phyloP scores from a whole-genome alignment of 2,329 filamentous ascomycete genomes.

The Paradendryphiella salina region DNA sequence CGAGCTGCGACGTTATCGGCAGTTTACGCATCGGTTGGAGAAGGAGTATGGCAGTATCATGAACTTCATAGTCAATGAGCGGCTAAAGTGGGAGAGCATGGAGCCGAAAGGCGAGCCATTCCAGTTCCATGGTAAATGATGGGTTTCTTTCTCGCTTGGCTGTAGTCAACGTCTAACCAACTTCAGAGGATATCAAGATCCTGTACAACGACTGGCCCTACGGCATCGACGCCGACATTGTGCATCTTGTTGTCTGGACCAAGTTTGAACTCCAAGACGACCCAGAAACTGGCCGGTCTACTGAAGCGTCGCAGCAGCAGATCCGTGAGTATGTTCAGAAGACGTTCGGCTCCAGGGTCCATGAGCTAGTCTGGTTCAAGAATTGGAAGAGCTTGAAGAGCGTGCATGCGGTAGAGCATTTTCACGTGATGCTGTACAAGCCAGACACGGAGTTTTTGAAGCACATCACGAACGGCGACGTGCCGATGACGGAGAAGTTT shows the following conservation, averaged over 20 bases:
- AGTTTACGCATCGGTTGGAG: constrained; percentile 67
- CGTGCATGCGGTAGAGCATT: constrained; percentile 85
- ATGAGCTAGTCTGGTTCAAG: constrained; percentile 75
- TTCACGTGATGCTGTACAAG: constrained; percentile 88
- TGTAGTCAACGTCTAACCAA: constrained; percentile 14
- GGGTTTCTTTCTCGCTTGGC: background rate
- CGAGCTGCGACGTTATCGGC: constrained; percentile 75
- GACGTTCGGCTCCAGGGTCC: constrained; percentile 64
- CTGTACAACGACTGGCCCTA: constrained; percentile 95
- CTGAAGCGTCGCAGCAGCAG: constrained; percentile 61
- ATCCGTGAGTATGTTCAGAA: constrained; percentile 72
- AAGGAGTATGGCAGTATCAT: constrained; percentile 74
- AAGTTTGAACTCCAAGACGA: constrained; percentile 81
- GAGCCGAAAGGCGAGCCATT: constrained; percentile 50
- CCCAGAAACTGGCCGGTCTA: constrained; percentile 66
- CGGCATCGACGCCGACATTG: constrained; percentile 74
- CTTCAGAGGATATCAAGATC: constrained; percentile 67
- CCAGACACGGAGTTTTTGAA: constrained; percentile 71
- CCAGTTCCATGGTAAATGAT: constrained; percentile 34
- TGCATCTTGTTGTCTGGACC: constrained; percentile 90
- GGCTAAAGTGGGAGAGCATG: constrained; percentile 68
- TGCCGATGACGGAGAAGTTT: constrained; percentile 57
- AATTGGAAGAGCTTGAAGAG: constrained; percentile 88
- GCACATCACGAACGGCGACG: constrained; percentile 73
- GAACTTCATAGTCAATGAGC: constrained; percentile 71